Percentiles rank a stretch among this genome's conserved stretches.
phyloP scores from a whole-genome alignment of 2,329 filamentous ascomycete genomes.

The Alternaria brassicae region DNA sequence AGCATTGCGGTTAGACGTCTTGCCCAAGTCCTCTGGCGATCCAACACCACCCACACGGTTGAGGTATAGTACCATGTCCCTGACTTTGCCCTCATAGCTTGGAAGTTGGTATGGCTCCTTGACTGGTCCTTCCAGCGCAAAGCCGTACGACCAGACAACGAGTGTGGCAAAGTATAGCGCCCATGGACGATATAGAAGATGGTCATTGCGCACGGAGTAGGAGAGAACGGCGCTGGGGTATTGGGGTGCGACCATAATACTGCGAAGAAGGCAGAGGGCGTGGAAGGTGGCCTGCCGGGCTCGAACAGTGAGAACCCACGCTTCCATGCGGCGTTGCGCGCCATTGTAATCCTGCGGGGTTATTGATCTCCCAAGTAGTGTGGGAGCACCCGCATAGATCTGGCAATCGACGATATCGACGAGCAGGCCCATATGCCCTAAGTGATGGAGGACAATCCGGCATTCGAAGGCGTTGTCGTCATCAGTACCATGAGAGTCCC shows the following conservation, averaged over 20 bases:
- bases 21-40: constrained; percentile 78
- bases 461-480: constrained; percentile 84
- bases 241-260: constrained; percentile 71
- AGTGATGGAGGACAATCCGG: constrained; percentile 85
- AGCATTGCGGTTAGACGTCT: constrained; percentile 77
- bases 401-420: constrained; percentile 98
- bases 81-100: constrained; percentile 70
- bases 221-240: constrained; percentile 43
- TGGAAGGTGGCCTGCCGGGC: constrained; percentile 93
- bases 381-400: constrained; percentile 87
- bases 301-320: constrained; percentile 86
- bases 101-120: constrained; percentile 60
- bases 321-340: constrained; percentile 82
- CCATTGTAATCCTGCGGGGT: constrained; percentile 80
- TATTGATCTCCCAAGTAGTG: constrained; percentile 84
- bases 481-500: constrained; percentile 45
- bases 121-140: constrained; percentile 82
- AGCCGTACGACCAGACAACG: constrained; percentile 95
- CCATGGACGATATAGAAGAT: constrained; percentile 90
- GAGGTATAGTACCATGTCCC: constrained; percentile 82
- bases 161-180: constrained; percentile 91
- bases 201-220: constrained; percentile 89
- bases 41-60: constrained; percentile 72
- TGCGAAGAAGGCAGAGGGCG: constrained; percentile 83
- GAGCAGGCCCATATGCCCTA: constrained; percentile 98